phyloP scores from a whole-genome alignment of 106 monocot species.

The Dioscorea dumetorum region DNA sequence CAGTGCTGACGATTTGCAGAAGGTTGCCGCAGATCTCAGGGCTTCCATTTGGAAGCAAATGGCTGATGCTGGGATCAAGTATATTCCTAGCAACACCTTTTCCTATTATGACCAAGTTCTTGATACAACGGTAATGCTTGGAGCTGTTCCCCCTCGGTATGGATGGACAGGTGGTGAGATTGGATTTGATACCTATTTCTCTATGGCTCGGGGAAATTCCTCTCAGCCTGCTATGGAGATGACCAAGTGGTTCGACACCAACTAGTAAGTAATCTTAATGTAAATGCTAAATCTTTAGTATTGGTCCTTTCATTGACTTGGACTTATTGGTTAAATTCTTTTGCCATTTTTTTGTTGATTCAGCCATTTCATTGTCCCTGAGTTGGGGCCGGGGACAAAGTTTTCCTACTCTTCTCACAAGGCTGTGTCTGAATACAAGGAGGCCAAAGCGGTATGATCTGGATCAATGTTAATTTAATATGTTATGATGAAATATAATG shows the following conservation, averaged over 20 bases:
- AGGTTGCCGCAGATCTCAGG: constrained; percentile 43
- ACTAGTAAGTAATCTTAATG: constrained; percentile 68
- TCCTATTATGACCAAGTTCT: constrained; percentile 50
- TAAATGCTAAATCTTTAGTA: not conserved
- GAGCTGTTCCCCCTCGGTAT: constrained; percentile 89
- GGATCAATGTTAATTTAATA: not conserved
- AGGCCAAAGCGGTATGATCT: constrained; percentile 70
- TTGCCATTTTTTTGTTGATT: not conserved
- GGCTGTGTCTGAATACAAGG: constrained; percentile 89
- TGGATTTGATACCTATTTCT: constrained; percentile 80
- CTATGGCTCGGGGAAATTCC: constrained; percentile 97
- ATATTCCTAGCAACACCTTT: constrained; percentile 52
- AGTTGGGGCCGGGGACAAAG: constrained; percentile 79
- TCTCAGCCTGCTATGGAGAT: constrained; percentile 97
- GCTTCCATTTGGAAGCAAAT: constrained; percentile 54
- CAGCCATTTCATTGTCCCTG: constrained; percentile 87
- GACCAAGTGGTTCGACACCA: constrained; percentile 99
- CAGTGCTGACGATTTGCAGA: constrained; percentile 38
- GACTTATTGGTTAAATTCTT: not conserved
- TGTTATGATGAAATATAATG: too few species aligned
- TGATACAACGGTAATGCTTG: constrained; percentile 92
- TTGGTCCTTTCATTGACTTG: not conserved
- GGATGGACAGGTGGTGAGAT: constrained; percentile 85
- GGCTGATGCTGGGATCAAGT: constrained; percentile 46
- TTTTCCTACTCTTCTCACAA: constrained; percentile 92